Evolutionary conservation across 208 protist species (phyloP), one percentile per base, ranked within the genome.

Genomic region (Trypanosomatidae sp.): DNA sequence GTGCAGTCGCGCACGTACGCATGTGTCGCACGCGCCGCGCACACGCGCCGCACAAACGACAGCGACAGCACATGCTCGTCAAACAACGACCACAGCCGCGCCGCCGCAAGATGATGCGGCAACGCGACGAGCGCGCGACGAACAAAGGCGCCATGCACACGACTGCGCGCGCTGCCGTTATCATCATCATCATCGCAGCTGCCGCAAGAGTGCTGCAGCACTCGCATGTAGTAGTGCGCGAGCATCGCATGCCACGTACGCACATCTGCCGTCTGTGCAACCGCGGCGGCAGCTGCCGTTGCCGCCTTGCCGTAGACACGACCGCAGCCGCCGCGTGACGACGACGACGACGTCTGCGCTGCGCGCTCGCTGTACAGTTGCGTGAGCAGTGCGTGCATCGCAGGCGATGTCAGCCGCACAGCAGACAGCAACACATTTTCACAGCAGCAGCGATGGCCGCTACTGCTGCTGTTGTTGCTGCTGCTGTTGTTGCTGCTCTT

Each of bases 1-100:
- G 76, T 79, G 11, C 85, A 56, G 33, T 92, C 78, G 19, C 83
- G 71, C 38, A 88, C 33, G 43, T 66, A 67, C 13, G 67, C 59
- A 44, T 88, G 86, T 23, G 58, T 71, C 3, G 86, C 53, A 0
- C 61, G 60, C 33, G 67, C 43, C 13, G 55, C 63, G 49, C 79
- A 88, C 11, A 81, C 69, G 30, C 64, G 33, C 63, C 70, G 63
- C 28, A 92, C 8, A 39, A 82, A 88, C 0, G 67, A 58, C 22
- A 83, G 46, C 0, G 83, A 82, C 5, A 88, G 57, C 0, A 80
- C 46, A 2, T 70, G 44, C n/a, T 39, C 45, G 58, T 84, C 71
- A 6, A 92, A 40, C 39, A 71, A 44, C 11, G 58, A 22, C 61
- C 63, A 79, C 27, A 61, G 35, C 2, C 53, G 25, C 15, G 51